Evolutionary conservation across 306 rosid species (phyloP).

Genomic region (Canavalia gladiata): DNA sequence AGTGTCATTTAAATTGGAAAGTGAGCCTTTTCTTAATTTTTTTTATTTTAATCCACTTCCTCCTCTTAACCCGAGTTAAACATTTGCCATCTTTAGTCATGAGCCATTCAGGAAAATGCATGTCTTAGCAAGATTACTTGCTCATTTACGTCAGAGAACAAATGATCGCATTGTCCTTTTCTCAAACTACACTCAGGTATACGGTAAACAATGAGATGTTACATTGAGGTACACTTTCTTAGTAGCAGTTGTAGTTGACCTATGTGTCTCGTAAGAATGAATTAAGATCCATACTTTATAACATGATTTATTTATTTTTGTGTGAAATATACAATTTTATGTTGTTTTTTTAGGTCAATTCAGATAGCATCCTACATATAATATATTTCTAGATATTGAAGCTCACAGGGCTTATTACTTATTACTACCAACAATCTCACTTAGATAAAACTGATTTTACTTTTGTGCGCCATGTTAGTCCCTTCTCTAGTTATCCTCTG

Average conservation of each 20-base stretch:
- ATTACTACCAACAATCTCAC: neutral
- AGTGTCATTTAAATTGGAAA: slow-evolving; percentile 13
- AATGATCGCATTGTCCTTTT: slow-evolving; percentile 95
- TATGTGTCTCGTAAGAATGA: slow-evolving; percentile 24
- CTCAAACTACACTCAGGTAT: slow-evolving; percentile 97
- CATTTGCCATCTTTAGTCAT: slow-evolving; percentile 34
- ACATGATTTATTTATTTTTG: slow-evolving; percentile 16
- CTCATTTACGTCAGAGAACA: slow-evolving; percentile 80
- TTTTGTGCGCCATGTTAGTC: neutral
- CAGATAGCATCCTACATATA: slow-evolving; percentile 12
- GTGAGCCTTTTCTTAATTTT: neutral
- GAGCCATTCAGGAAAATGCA: slow-evolving; percentile 98
- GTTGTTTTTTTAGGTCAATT: slow-evolving; percentile 28
- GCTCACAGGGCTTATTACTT: slow-evolving; percentile 21
- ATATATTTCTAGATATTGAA: slow-evolving; percentile 32
- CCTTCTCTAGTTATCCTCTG: slow-evolving; percentile 22
- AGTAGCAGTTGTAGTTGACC: slow-evolving; percentile 30
- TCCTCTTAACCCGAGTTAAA: slow-evolving; percentile 4
- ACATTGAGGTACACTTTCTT: slow-evolving; percentile 17
- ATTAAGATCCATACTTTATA: slow-evolving; percentile 27
- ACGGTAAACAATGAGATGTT: slow-evolving; percentile 23
- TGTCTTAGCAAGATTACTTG: slow-evolving; percentile 91
- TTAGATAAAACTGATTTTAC: slow-evolving; percentile 29
- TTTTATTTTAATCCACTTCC: slow-evolving; percentile 27
- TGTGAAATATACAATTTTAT: slow-evolving; percentile 3